Conservation (phyloP, 768 basidiomycete genomes). For the Psilocybe tampanensis region DNA sequence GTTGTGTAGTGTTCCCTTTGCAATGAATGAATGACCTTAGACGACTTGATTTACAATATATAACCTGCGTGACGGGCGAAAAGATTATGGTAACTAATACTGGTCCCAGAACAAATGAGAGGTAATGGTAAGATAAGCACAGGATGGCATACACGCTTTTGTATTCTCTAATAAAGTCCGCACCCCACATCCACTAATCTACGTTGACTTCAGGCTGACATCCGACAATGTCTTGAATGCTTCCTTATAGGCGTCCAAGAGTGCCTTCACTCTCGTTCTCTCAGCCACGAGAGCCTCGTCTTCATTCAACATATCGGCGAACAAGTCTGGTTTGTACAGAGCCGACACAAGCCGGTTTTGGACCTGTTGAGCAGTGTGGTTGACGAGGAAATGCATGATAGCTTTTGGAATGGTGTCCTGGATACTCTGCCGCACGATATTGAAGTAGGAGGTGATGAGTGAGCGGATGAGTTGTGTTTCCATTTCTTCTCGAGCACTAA, state of each 20-base stretch:
- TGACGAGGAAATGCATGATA: constrained; percentile 98
- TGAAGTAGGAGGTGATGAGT: constrained; percentile 94
- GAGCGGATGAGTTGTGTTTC: constrained; percentile 94
- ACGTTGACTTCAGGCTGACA: constrained; percentile 72
- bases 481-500: constrained; percentile 91
- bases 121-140: not conserved
- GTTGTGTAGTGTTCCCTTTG: not conserved
- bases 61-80: not conserved
- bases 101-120: not conserved
- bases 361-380: constrained; percentile 93
- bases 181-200: not conserved
- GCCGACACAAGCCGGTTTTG: constrained; percentile 95
- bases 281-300: constrained; percentile 96
- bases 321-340: constrained; percentile 93
- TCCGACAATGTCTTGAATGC: constrained; percentile 88
- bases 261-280: constrained; percentile 87
- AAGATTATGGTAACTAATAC: not conserved
- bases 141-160: constrained; percentile 5
- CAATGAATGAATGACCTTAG: constrained; percentile 12
- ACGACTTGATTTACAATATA: constrained; percentile 4
- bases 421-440: constrained; percentile 94
- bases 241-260: constrained; percentile 95
- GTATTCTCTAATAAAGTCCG: not conserved
- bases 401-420: constrained; percentile 98
- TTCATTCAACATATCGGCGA: constrained; percentile 89